phyloP scores from a whole-genome alignment of 768 basidiomycete genomes.

The Nidularia pulvinata region DNA sequence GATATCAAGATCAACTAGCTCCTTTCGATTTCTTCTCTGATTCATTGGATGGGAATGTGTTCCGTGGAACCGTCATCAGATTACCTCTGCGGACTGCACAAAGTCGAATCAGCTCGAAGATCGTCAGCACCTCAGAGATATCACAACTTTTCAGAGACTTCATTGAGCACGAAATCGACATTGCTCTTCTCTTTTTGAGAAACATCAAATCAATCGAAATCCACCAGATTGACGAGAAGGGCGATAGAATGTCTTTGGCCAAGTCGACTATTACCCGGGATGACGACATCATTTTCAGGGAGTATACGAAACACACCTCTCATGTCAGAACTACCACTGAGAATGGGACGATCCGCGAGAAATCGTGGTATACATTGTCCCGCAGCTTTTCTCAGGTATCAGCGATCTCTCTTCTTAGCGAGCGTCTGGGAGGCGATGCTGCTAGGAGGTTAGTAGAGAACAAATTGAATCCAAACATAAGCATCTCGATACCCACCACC shows the following conservation, averaged over 20 bases:
- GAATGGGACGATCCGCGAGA: constrained; percentile 4
- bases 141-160: constrained; percentile 37
- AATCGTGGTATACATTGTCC: constrained; percentile 31
- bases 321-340: constrained; percentile 10
- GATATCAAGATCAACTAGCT: constrained; percentile 25
- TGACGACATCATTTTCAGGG: not conserved
- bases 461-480: constrained; percentile 38
- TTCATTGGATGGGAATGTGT: constrained; percentile 5
- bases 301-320: constrained; percentile 6
- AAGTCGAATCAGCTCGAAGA: constrained; percentile 30
- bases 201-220: constrained; percentile 38
- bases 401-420: constrained; percentile 19
- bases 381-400: constrained; percentile 18
- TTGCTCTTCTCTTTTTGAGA: constrained; percentile 40
- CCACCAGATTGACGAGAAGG: constrained; percentile 26
- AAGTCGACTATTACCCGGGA: constrained; percentile 10
- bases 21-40: constrained; percentile 24
- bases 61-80: constrained; percentile 39
- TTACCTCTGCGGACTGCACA: constrained; percentile 37
- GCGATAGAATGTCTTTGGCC: constrained; percentile 12
- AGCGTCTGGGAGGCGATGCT: constrained; percentile 19
- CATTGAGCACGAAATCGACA: constrained; percentile 32
- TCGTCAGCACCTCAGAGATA: constrained; percentile 28
- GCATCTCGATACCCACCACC: constrained; percentile 30
- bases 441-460: constrained; percentile 24